Conservation (phyloP, 495 filamentous ascomycete genomes). For the Monascus purpureus region DNA sequence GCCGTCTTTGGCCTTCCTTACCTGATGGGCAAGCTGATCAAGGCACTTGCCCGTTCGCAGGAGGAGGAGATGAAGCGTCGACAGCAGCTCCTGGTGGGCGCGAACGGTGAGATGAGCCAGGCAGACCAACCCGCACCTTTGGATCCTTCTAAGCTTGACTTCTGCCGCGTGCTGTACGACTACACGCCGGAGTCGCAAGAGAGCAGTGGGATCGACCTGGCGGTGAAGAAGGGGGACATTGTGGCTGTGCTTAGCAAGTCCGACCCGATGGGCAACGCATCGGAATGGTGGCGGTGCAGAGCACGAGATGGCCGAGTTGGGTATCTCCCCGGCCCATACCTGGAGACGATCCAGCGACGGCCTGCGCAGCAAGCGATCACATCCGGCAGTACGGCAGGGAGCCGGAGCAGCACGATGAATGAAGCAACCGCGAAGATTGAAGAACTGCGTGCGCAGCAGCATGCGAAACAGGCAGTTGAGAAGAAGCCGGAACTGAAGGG, state of each 20-base stretch:
- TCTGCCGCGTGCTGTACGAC: constrained; percentile 88
- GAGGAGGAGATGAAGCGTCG: constrained; percentile 62
- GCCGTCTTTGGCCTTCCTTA: constrained; percentile 93
- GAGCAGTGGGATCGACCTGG: constrained; percentile 65
- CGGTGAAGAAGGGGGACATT: constrained; percentile 88
- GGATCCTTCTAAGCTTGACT: constrained; percentile 82
- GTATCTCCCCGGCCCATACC: constrained; percentile 78
- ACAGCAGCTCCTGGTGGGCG: constrained; percentile 34
- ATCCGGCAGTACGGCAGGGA: constrained; percentile 29
- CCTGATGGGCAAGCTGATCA: constrained; percentile 88
- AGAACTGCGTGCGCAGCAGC: constrained; percentile 15
- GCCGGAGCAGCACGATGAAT: constrained; percentile 46
- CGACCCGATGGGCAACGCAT: constrained; percentile 81
- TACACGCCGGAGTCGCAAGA: constrained; percentile 64
- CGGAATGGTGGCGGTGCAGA: constrained; percentile 94
- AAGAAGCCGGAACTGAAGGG: constrained; percentile 29
- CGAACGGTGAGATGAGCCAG: constrained; percentile 31
- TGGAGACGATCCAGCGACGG: constrained; percentile 67
- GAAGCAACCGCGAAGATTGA: constrained; percentile 19
- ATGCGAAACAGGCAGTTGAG: constrained; percentile 8
- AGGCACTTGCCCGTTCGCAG: constrained; percentile 64
- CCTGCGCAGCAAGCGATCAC: constrained; percentile 42
- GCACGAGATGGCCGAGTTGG: constrained; percentile 84
- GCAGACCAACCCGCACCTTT: constrained; percentile 29
- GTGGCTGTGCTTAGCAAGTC: constrained; percentile 89